Evolutionary conservation across 352 stramenopile species (phyloP).

Genomic region (Pythium oligandrum): DNA sequence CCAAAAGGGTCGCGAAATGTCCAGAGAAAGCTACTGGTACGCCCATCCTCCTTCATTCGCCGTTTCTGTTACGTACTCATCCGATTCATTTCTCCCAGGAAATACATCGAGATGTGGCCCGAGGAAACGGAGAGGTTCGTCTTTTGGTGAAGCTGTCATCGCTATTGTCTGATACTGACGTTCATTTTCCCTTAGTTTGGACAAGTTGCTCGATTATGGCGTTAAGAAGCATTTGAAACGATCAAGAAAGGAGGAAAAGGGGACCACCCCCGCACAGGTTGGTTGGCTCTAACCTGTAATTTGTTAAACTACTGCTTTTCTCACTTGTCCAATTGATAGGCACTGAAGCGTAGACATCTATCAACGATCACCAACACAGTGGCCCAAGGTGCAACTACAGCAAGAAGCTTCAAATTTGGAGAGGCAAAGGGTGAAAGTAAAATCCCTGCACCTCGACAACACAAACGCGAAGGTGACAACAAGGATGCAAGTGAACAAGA

Average conservation of each 20-base stretch:
- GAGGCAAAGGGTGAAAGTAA: slow-evolving; percentile 8
- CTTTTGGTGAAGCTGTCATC: background rate
- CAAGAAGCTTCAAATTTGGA: slow-evolving; percentile 27
- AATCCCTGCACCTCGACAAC: slow-evolving; percentile 8
- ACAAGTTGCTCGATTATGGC: slow-evolving; percentile 31
- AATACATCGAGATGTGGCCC: slow-evolving; percentile 40
- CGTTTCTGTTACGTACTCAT: no score
- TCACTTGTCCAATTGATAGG: slow-evolving; percentile 10
- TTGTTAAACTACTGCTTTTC: background rate
- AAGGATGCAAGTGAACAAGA: no score
- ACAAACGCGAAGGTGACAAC: no score
- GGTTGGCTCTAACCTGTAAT: background rate
- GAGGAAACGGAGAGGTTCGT: slow-evolving; percentile 33
- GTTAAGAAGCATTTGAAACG: slow-evolving; percentile 71
- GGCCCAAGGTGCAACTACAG: slow-evolving; percentile 3
- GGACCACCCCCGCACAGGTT: slow-evolving; percentile 30
- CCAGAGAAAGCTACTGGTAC: slow-evolving; percentile 61
- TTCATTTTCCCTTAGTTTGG: slow-evolving; percentile 23
- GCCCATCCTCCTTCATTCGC: background rate
- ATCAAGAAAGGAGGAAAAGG: slow-evolving; percentile 26
- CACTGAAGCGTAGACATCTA: slow-evolving; percentile 41
- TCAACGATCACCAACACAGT: slow-evolving; percentile 63
- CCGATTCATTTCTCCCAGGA: slow-evolving; percentile 22
- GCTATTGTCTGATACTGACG: background rate
- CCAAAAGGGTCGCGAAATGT: slow-evolving; percentile 46